Evolutionary conservation across 306 rosid genomes (phyloP), one percentile per base, ranked within the genome.

Genomic region (Cucurbita argyrosperma): DNA sequence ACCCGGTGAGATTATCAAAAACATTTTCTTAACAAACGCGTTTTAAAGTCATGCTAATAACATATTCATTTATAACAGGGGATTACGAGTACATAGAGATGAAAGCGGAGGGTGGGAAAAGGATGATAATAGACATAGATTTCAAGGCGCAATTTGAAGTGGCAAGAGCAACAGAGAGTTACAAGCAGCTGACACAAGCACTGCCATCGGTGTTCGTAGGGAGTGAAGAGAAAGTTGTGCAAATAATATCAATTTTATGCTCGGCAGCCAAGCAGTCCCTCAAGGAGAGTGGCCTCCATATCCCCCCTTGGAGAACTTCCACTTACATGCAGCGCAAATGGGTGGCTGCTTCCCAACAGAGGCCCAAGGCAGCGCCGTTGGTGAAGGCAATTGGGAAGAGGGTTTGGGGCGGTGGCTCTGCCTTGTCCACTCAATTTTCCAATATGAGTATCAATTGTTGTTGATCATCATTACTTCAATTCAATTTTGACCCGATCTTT

Each of bases 221-320:
- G 71, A 83, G 30, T 19, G 93, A 91, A 51, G 82, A 71, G 12
- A 88, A 82, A 50, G 76, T 91, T 26, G 74, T 79, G 72, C 81
- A 75, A 57, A 82, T 89, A 46, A 88, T 86, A 42, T 75, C 89
- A 13, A 26, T 91, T 7, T 26, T 91, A 6, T 91, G 93, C 77
- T 71, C 88, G 65, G 97, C 90, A 26, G 91, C 93, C 71, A 86
- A 89, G 65, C 88, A 86, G 52, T 91, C 91, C 61, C 87, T 91
- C 0, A 86, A 82, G 78, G 84, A 91, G 64, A 89, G 72, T 51
- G 96, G 97, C 14, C 88, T 91, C 46, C 89, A 85, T 40, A 80
- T 91, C 19, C 97, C 97, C 1, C 97, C 97, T 47, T 91, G 97
- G 96, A 89, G 97, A 75, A 88, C 87, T 15, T 72, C 81, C 6